Base-by-base conservation (phyloP, 108 stramenopile species). In the Thalassiosira profunda region DNA sequence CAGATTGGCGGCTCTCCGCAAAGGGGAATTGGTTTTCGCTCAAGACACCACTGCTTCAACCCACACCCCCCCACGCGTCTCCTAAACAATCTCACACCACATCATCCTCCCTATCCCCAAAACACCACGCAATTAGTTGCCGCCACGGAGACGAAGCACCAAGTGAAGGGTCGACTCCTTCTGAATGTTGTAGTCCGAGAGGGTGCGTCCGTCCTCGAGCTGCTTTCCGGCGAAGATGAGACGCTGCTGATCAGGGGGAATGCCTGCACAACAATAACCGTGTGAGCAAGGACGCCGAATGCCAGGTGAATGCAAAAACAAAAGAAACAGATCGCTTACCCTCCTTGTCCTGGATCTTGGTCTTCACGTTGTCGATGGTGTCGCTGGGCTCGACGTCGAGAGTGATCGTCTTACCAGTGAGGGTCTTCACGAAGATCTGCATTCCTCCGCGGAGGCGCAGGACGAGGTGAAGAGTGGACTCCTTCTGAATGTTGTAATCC, bases 121-220 rank as follows among this genome's bases (percentile, higher is more conserved):
- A n/a, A n/a, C n/a, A n/a, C n/a, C n/a, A n/a, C n/a, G n/a, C n/a
- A n/a, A n/a, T n/a, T 96, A 96, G 45, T 94, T 90, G n/a, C 96
- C 96, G 33, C 97, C 97, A 53, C 96, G 86, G 35, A 99, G 84
- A 54, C 97, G 89, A 25, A 98, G 72, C 49, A 97, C 97, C 55
- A 98, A 75, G 81, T 99, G 97, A 12, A 98, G 82, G 12, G 95
- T 97, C 30, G 94, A 96, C 76, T 97, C 97, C 86, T 94, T 93
- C 72, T 99, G 98, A 83, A 99, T 99, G 81, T 98, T 98, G 96
- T 99, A 99, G 76, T 99, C 99, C 17, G 86, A 83, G 43, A 99
- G 90, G 7, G 99, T 98, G 14, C 98, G 92, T 54, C 98, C 98
- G 67, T 98, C 99, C 83, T 99, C 99, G 70, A 99, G 84, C 83